Evolutionary conservation across 768 basidiomycete genomes (phyloP).

Genomic region (Hericium rajendrae): DNA sequence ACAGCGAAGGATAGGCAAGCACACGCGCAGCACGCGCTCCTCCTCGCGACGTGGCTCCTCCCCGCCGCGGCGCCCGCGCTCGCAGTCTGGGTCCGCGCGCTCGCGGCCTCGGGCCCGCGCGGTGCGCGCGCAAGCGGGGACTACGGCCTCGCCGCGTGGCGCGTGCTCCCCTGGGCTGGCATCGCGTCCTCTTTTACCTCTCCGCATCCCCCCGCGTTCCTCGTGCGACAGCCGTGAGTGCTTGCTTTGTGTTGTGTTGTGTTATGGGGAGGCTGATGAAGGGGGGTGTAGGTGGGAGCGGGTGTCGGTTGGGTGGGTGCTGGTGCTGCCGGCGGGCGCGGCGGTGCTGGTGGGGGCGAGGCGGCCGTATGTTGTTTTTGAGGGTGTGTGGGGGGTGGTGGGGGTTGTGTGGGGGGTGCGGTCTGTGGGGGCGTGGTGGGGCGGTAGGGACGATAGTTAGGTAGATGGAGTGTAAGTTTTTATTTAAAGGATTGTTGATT

Average conservation of each 20-base stretch:
- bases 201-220: no score
- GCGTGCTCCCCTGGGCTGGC: no score
- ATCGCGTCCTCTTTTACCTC: no score
- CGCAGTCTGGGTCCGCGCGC: conserved; percentile 83
- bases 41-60: conserved; percentile 74
- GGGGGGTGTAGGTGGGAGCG: conserved; percentile 14
- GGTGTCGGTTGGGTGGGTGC: conserved; percentile 43
- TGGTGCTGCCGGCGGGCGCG: conserved; percentile 36
- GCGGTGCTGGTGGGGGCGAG: conserved; percentile 65
- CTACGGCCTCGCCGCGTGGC: conserved; percentile 39
- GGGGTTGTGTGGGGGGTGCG: conserved; percentile 30
- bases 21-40: conserved; percentile 51
- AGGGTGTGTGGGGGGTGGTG: conserved; percentile 41
- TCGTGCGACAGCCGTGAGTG: no score
- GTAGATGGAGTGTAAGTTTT: no score
- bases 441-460: no score
- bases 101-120: conserved; percentile 68
- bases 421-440: no score
- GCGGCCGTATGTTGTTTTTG: conserved; percentile 55
- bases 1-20: conserved; percentile 17
- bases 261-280: no score
- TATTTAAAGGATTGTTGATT: no score
- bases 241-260: no score
- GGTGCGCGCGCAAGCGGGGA: conserved; percentile 45
- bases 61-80: conserved; percentile 72